These are phyloP conservation scores for Zymoseptoria passerinii DNA, from an alignment of 2,329 filamentous ascomycete genomes.

Conservation along the genomic window DNA sequence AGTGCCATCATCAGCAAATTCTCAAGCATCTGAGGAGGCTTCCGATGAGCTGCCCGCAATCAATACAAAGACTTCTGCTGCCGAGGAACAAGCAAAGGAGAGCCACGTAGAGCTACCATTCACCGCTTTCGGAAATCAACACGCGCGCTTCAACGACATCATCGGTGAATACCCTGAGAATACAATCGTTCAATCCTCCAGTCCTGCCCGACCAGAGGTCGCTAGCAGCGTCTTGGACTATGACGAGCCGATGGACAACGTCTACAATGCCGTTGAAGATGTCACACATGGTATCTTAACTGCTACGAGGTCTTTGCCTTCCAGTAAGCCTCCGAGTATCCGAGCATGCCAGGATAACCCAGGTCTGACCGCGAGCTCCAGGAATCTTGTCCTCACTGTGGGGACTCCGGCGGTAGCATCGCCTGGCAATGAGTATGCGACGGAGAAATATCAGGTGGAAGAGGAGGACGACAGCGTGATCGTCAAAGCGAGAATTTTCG, in stretches of 20 bases:
- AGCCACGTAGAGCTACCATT: not conserved
- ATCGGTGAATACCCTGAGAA: not conserved
- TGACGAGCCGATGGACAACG: conserved; percentile 4
- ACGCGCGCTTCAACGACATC: conserved; percentile 1
- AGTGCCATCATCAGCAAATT: not conserved
- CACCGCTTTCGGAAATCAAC: not conserved
- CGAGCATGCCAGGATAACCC: not conserved
- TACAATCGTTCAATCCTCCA: not conserved
- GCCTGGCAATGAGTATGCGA: not conserved
- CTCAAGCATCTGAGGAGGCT: not conserved
- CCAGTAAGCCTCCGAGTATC: conserved; percentile 14
- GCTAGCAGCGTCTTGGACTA: not conserved
- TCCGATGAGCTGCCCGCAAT: not conserved
- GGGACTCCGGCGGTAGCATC: not conserved
- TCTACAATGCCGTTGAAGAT: conserved; percentile 13
- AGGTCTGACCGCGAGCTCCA: not conserved
- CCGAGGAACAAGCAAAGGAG: not conserved
- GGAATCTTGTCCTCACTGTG: not conserved
- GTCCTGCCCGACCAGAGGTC: not conserved
- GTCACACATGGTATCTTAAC: conserved; percentile 13
- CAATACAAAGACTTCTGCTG: not conserved
- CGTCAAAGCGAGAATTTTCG: not conserved
- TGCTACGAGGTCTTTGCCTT: conserved; percentile 13
- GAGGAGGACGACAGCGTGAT: conserved; percentile 5
- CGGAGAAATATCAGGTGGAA: not conserved